Conservation (phyloP, 2,329 filamentous ascomycete species). For the Cyclaneusma minus region DNA sequence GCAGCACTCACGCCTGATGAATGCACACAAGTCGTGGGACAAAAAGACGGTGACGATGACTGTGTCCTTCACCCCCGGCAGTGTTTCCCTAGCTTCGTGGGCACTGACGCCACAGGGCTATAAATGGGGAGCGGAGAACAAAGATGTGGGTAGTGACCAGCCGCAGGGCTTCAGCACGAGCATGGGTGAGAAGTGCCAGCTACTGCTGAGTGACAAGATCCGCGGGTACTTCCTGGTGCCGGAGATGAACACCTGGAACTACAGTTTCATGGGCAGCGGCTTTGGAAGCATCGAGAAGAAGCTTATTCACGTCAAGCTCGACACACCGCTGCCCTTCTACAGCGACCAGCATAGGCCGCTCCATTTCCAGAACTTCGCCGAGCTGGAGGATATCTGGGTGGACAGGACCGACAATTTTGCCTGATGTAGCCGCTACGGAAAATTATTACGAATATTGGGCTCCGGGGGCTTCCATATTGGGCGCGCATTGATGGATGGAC, state of each 20-base stretch:
- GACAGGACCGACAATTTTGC: slow-evolving; percentile 89
- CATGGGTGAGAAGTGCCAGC: slow-evolving; percentile 91
- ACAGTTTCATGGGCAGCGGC: slow-evolving; percentile 88
- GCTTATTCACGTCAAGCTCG: slow-evolving; percentile 79
- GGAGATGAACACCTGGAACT: slow-evolving; percentile 86
- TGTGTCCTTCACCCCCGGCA: slow-evolving; percentile 91
- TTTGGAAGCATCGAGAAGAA: slow-evolving; percentile 87
- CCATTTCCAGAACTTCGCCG: slow-evolving; percentile 95
- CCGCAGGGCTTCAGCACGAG: slow-evolving; percentile 82
- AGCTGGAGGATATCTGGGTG: slow-evolving; percentile 93
- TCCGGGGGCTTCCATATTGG: no score
- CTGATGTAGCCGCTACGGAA: no score
- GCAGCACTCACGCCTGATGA: slow-evolving; percentile 80
- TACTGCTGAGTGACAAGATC: slow-evolving; percentile 85
- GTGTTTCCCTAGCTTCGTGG: slow-evolving; percentile 89
- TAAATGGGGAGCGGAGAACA: slow-evolving; percentile 95
- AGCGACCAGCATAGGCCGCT: slow-evolving; percentile 81
- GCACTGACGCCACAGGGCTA: slow-evolving; percentile 81
- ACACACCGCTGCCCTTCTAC: slow-evolving; percentile 83
- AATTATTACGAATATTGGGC: no score
- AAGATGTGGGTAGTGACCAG: slow-evolving; percentile 80
- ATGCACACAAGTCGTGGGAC: slow-evolving; percentile 66
- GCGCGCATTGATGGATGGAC: no score
- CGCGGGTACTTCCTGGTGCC: slow-evolving; percentile 93
- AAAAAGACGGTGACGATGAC: slow-evolving; percentile 86